Base-by-base conservation (phyloP, 208 protist species). In the Trypanosoma platydactyli region DNA sequence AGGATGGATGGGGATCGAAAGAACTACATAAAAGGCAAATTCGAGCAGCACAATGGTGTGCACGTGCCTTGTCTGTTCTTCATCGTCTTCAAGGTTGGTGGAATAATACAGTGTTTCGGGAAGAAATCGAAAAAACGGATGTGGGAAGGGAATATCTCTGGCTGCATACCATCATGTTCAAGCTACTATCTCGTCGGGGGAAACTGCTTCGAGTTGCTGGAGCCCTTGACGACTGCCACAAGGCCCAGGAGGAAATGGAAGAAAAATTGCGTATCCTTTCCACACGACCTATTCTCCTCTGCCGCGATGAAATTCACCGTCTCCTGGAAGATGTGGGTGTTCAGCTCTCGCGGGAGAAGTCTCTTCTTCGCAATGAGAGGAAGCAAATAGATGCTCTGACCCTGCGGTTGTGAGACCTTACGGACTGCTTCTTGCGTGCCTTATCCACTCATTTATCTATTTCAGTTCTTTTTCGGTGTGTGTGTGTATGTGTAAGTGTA, bases 91-190 rank as follows among this genome's bases (percentile, higher is more conserved):
- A 29, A 38, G 46, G 22, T 1, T 75, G 62, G 62, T 58, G 41
- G n/a, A 30, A 27, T 48, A 27, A n/a, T 54, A 24, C 15, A 22
- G 50, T 13, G 9, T 24, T 38, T n/a, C 20, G 55, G 15, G 27
- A 40, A 30, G 20, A 6, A n/a, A 29, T 33, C 41, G 25, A 48
- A 7, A 7, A 3, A 25, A 25, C 59, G 2, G 35, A 16, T 56
- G 27, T 20, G 27, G 44, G 5, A 64, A 64, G 6, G 16, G 69
- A 75, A 40, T 68, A 45, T 44, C 4, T 75, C 7, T 69, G 62
- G 69, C 22, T 63, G 18, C 22, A 67, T 4, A 63, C 62, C n/a
- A 68, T 75, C 20, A 25, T 46, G 45, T 75, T 75, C 29, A 75
- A 75, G 42, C 13, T 75, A 29, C 46, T 68, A 6, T 11, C 68